Conservation (phyloP, 73 alveolate genomes). For the Paramecium sonneborni region DNA sequence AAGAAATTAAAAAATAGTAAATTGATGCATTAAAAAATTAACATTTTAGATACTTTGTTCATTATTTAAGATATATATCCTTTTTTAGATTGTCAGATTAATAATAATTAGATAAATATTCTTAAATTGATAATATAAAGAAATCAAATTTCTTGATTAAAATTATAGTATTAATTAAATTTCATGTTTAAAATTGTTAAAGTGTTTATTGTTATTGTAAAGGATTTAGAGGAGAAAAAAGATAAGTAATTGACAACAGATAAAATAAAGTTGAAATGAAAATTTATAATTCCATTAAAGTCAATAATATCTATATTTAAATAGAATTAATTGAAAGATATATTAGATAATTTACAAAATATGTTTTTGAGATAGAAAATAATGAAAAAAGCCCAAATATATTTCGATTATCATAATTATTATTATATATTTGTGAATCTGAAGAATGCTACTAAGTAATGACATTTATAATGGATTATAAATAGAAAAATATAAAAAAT, state of each 20-base stretch:
- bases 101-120: not conserved
- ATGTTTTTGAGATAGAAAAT: slow-evolving; percentile 29
- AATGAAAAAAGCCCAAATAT: not conserved
- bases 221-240: slow-evolving; percentile 58
- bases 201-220: slow-evolving; percentile 55
- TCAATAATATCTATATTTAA: not conserved
- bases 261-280: not conserved
- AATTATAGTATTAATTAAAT: not conserved
- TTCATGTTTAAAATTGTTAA: not conserved
- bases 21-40: not conserved
- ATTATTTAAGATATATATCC: not conserved
- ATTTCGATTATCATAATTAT: not conserved
- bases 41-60: slow-evolving; percentile 31
- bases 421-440: not conserved
- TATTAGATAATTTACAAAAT: not conserved
- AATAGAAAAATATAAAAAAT: not conserved
- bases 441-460: slow-evolving; percentile 38
- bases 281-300: not conserved
- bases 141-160: slow-evolving; percentile 22
- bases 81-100: not conserved
- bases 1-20: not conserved
- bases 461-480: not conserved
- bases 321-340: slow-evolving; percentile 40
- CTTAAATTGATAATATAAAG: not conserved
- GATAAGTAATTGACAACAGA: not conserved